phyloP scores from a whole-genome alignment of 2,329 filamentous ascomycete genomes.

The Zalaria sp. region DNA sequence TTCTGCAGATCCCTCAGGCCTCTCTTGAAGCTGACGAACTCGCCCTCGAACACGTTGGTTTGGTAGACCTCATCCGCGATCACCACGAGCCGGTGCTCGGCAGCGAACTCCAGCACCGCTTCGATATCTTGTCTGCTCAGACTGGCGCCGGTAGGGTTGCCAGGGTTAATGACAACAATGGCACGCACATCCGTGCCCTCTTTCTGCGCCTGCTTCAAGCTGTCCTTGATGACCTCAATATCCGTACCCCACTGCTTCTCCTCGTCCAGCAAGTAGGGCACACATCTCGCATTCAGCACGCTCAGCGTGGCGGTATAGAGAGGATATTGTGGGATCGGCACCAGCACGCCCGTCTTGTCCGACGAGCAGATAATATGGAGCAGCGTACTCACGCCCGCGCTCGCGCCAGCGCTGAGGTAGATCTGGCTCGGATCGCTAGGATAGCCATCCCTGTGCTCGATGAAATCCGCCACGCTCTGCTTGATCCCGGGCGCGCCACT shows the following conservation, averaged over 20 bases:
- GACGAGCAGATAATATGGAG: constrained; percentile 75
- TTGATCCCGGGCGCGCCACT: constrained; percentile 77
- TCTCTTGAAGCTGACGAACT: constrained; percentile 93
- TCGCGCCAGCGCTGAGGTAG: constrained; percentile 85
- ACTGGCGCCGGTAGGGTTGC: constrained; percentile 89
- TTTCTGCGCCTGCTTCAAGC: constrained; percentile 59
- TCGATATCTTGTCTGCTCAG: constrained; percentile 67
- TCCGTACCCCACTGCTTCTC: constrained; percentile 77
- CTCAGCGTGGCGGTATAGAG: constrained; percentile 90
- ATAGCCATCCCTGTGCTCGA: constrained; percentile 80
- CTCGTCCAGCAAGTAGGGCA: constrained; percentile 92
- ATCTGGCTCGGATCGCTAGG: constrained; percentile 66
- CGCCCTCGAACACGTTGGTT: constrained; percentile 90
- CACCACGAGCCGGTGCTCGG: constrained; percentile 71
- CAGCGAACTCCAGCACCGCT: constrained; percentile 74
- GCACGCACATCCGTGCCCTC: constrained; percentile 78
- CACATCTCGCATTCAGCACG: constrained; percentile 69
- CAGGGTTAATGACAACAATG: constrained; percentile 95
- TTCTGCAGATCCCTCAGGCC: constrained; percentile 70
- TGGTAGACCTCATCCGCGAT: constrained; percentile 98
- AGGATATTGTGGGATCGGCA: constrained; percentile 95
- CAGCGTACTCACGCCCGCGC: constrained; percentile 86
- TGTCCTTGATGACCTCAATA: constrained; percentile 57
- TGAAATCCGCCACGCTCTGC: constrained; percentile 81
- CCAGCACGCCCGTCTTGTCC: constrained; percentile 67